Base-by-base conservation (phyloP, 108 stramenopile species). In the Cyclotella kingstonii region DNA sequence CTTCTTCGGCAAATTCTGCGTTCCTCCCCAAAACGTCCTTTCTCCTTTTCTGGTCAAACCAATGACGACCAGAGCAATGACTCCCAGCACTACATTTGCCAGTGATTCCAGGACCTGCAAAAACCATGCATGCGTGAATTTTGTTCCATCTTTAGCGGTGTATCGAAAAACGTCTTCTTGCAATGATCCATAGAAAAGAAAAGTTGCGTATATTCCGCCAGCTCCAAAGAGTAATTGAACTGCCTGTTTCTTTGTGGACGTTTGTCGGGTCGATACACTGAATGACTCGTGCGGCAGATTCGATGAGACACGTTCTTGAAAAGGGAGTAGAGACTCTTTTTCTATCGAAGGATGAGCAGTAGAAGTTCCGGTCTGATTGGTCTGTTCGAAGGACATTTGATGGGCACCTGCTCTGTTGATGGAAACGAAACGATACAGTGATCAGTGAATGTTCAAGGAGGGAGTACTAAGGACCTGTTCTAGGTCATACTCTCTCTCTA, bases 91-190 rank as follows among this genome's bases (percentile, higher is more conserved):
- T 8, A 85, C 80, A 60, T 87, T 87, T 31, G 73, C 74, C 17
- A 84, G 46, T 8, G 85, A 84, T 77, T 91, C 89, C 25, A 86
- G 12, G 3, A 71, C 69, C 50, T 90, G 89, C 26, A 90, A 54
- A 54, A 82, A 84, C 89, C 89, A 90, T 4, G 76, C 84, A 30
- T 66, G 54, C 35, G 56, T 77, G 46, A 94, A 94, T 48, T 79
- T 81, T 11, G 38, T 59, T 5, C 81, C 84, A 56, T 87, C 84
- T 5, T 53, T 66, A n/a, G 70, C 55, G 33, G 53, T 54, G 48
- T 89, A 90, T 14, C 68, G 72, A 56, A 86, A 88, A 0, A 91
- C 77, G 58, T 93, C 89, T 77, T 96, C 95, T 78, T 96, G 95
- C 7, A 94, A 50, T 8, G 80, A 76, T 4, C 92, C 95, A 43